These are phyloP conservation scores for Tetrapisispora pingtungensis DNA, from an alignment of 805 yeast species.

Conservation along the genomic window DNA sequence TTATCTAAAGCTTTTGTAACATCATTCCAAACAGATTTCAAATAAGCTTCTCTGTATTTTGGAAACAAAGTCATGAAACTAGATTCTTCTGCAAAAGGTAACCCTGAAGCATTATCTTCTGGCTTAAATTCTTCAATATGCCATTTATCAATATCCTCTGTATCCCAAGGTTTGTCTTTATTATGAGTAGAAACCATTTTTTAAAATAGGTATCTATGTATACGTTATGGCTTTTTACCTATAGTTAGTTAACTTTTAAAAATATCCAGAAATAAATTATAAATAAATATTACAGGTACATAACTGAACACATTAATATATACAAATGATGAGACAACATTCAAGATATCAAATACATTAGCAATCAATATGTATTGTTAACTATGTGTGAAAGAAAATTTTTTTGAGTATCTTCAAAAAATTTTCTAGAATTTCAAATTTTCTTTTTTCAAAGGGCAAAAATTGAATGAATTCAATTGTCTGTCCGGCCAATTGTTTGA, in stretches of 20 bases:
- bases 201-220: no score
- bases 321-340: no score
- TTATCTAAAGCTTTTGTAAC: conserved; percentile 71
- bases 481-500: neutral
- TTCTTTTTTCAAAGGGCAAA: neutral
- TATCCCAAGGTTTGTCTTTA: conserved; percentile 96
- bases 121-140: conserved; percentile 75
- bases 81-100: conserved; percentile 90
- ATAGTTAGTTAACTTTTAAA: neutral
- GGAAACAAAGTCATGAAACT: conserved; percentile 93
- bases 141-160: conserved; percentile 93
- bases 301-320: no score
- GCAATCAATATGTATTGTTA: no score
- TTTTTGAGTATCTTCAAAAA: neutral
- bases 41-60: conserved; percentile 85
- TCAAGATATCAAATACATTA: no score
- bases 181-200: conserved; percentile 92
- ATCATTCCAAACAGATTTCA: conserved; percentile 87
- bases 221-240: no score
- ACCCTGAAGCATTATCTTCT: conserved; percentile 80
- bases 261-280: no score
- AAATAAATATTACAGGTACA: no score
- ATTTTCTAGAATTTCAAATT: no score
- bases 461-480: neutral
- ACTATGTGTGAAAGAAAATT: neutral